phyloP scores from a whole-genome alignment of 2,329 filamentous ascomycete genomes.

The Apiospora pterosperma region DNA sequence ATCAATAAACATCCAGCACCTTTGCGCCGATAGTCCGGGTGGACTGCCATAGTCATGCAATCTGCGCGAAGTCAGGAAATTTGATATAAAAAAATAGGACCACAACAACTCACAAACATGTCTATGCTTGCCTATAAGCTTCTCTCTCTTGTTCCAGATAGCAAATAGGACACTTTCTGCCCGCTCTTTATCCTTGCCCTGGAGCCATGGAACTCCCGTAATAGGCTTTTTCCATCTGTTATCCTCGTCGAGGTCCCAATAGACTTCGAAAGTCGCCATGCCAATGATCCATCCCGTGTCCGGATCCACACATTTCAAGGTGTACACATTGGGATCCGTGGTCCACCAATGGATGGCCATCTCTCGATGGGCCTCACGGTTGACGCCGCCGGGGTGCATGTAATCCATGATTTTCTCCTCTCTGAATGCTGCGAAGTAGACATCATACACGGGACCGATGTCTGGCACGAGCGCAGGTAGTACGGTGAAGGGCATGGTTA shows the following conservation, averaged over 20 bases:
- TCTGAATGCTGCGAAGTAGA: conserved; percentile 22
- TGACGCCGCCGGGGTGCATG: conserved; percentile 13
- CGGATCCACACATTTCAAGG: conserved; percentile 21
- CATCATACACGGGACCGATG: conserved; percentile 19
- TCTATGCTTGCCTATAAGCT: conserved; percentile 18
- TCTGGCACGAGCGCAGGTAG: conserved; percentile 19
- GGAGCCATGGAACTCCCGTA: conserved; percentile 17
- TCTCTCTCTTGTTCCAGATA: conserved; percentile 21
- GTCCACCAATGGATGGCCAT: conserved; percentile 10
- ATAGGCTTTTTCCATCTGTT: conserved; percentile 18
- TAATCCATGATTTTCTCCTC: conserved; percentile 14
- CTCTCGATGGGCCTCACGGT: conserved; percentile 13
- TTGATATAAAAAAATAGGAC: neutral
- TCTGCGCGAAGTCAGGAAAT: conserved; percentile 12
- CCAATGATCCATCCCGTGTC: conserved; percentile 20
- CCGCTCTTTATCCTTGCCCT: conserved; percentile 16
- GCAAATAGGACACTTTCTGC: conserved; percentile 16
- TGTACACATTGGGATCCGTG: conserved; percentile 13
- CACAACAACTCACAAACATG: conserved; percentile 20
- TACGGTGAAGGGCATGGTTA: conserved; percentile 18
- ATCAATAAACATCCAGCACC: conserved; percentile 18
- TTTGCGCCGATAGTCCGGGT: conserved; percentile 19
- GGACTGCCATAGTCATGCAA: conserved; percentile 19
- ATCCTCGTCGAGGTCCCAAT: conserved; percentile 16
- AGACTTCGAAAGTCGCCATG: conserved; percentile 24